These are phyloP conservation scores for Suillus brevipes DNA, from an alignment of 768 basidiomycete species.

Conservation along the genomic window DNA sequence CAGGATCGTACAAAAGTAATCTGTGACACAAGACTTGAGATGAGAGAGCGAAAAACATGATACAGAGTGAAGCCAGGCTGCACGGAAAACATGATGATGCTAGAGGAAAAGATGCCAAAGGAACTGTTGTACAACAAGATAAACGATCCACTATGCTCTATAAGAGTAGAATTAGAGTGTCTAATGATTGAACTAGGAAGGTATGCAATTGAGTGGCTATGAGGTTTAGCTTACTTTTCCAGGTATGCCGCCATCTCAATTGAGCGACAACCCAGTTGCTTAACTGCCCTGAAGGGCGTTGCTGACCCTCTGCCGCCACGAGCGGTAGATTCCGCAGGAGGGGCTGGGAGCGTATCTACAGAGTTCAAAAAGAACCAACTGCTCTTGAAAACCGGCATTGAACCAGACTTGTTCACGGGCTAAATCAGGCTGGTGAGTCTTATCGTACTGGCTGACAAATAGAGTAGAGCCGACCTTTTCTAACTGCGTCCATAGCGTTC, in stretches of 20 bases:
- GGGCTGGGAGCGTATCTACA: slow-evolving; percentile 66
- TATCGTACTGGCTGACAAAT: slow-evolving; percentile 8
- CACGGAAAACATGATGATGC: slow-evolving; percentile 5
- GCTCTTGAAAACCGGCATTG: slow-evolving; percentile 77
- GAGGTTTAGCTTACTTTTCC: slow-evolving; percentile 16
- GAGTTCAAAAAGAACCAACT: slow-evolving; percentile 72
- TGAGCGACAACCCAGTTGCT: slow-evolving; percentile 14
- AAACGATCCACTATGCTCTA: slow-evolving; percentile 21
- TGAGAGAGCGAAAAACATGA: background rate
- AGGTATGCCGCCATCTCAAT: slow-evolving; percentile 13
- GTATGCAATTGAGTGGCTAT: slow-evolving; percentile 22
- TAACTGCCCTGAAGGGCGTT: slow-evolving; percentile 39
- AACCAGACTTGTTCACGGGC: slow-evolving; percentile 79
- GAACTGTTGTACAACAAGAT: slow-evolving; percentile 10
- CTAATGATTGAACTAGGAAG: slow-evolving; percentile 10
- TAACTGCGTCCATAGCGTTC: slow-evolving; percentile 59
- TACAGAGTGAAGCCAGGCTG: slow-evolving; percentile 5
- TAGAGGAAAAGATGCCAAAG: slow-evolving; percentile 10
- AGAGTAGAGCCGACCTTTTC: slow-evolving; percentile 46
- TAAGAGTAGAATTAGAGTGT: slow-evolving; percentile 18
- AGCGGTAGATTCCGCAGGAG: slow-evolving; percentile 61
- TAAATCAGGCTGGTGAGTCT: slow-evolving; percentile 26
- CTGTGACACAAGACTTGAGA: background rate
- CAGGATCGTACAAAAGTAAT: background rate
- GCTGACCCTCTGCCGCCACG: slow-evolving; percentile 61